Evolutionary conservation across 352 stramenopile species (phyloP).

Genomic region (Chrysophaeum taylorii): DNA sequence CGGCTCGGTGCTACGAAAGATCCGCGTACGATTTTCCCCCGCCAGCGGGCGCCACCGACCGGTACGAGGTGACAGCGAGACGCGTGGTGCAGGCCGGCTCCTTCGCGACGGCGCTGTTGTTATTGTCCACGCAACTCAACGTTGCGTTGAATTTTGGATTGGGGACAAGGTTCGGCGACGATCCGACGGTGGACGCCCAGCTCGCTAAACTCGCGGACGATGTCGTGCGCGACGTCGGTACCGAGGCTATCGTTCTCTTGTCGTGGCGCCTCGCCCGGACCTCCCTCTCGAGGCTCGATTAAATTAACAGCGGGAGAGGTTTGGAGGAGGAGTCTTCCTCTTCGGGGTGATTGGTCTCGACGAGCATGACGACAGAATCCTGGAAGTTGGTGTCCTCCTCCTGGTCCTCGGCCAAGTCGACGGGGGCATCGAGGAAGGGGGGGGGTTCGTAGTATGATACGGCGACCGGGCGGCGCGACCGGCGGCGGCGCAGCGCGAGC

Average conservation of each 20-base stretch:
- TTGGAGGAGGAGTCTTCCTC: no score
- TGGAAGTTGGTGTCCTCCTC: no score
- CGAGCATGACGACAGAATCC: no score
- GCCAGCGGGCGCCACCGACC: neutral
- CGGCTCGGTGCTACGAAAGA: neutral
- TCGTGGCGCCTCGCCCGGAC: neutral
- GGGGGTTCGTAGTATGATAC: no score
- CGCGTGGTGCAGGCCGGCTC: neutral
- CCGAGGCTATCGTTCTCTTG: neutral
- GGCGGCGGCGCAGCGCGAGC: no score
- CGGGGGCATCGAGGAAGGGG: no score
- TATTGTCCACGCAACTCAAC: neutral
- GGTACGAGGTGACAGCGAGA: neutral
- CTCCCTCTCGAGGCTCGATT: neutral
- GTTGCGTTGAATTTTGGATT: neutral
- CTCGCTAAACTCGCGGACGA: neutral
- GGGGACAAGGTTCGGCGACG: constrained; percentile 7
- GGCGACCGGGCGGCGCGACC: no score
- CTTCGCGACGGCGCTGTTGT: constrained; percentile 7
- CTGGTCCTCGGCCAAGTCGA: no score
- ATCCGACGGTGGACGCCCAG: neutral
- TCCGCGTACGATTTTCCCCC: neutral
- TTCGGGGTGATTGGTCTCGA: no score
- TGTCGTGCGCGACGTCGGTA: neutral
- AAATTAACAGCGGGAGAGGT: no score